These are phyloP conservation scores for Umbelopsis vinacea DNA, from an alignment of 192 early-diverging fungal genomes.

Conservation along the genomic window DNA sequence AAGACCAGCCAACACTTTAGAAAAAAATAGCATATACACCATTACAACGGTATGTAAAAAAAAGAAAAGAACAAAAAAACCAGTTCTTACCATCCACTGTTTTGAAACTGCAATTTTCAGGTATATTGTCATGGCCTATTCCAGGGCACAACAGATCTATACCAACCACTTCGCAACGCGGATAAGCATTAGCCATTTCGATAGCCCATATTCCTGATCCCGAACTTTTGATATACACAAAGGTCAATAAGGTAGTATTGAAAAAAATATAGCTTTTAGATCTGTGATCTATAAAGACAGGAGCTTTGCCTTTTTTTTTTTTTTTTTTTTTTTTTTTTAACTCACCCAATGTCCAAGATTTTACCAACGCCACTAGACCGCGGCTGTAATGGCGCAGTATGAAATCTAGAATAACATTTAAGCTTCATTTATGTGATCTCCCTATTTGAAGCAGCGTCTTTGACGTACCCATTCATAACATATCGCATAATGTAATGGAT, in stretches of 20 bases:
- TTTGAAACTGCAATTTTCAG: conserved; percentile 10
- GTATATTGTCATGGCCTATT: not conserved
- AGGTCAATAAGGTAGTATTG: not conserved
- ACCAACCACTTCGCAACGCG: conserved; percentile 27
- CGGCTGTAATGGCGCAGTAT: conserved; percentile 2
- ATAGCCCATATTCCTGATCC: conserved; percentile 36
- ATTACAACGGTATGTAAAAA: not conserved
- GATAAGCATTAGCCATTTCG: conserved; percentile 31
- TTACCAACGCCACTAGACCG: not conserved
- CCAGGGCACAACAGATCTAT: conserved; percentile 21
- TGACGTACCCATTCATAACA: conserved; percentile 9
- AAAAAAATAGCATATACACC: not conserved
- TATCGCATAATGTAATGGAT: conserved; percentile 18
- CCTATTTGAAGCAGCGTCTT: not conserved
- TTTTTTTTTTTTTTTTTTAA: no score
- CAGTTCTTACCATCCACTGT: not conserved
- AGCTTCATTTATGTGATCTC: not conserved
- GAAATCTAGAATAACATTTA: not conserved
- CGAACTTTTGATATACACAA: not conserved
- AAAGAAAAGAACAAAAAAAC: no score
- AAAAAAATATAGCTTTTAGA: not conserved
- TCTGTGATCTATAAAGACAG: not conserved
- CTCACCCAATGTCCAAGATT: conserved; percentile 17
- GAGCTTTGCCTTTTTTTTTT: no score
- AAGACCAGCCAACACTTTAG: not conserved